Conservation (phyloP, 495 filamentous ascomycete genomes). For the Aspergillus wentii region DNA sequence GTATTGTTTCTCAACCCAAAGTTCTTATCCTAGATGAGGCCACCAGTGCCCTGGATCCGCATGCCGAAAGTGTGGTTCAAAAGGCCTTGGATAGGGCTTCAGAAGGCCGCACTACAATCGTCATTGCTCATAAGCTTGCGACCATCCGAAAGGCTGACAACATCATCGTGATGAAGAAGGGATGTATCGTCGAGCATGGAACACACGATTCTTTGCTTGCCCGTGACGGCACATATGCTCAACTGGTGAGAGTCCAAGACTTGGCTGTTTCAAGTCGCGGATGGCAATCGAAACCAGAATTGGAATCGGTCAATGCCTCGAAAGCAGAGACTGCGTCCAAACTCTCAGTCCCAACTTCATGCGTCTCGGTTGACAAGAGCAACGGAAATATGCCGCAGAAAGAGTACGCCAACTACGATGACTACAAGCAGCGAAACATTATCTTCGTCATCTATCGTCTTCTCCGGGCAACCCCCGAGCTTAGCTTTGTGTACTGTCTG, state of each 20-base stretch:
- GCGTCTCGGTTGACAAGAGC: slow-evolving; percentile 1
- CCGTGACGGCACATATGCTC: slow-evolving; percentile 52
- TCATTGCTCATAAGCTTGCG: slow-evolving; percentile 80
- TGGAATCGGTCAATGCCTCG: not conserved
- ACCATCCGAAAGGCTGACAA: slow-evolving; percentile 85
- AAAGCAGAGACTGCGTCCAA: not conserved
- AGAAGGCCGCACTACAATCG: slow-evolving; percentile 75
- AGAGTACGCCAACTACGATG: slow-evolving; percentile 1
- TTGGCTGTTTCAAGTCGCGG: slow-evolving; percentile 40
- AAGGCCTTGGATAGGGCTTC: slow-evolving; percentile 73
- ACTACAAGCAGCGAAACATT: slow-evolving; percentile 1
- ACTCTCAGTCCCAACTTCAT: slow-evolving; percentile 1
- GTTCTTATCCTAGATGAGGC: slow-evolving; percentile 87
- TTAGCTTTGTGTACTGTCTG: not conserved
- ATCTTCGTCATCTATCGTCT: slow-evolving; percentile 1
- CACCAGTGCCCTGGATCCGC: slow-evolving; percentile 79
- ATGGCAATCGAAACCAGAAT: slow-evolving; percentile 10
- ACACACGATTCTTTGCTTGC: slow-evolving; percentile 45
- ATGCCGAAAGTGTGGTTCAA: slow-evolving; percentile 81
- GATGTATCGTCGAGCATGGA: slow-evolving; percentile 75
- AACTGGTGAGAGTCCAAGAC: slow-evolving; percentile 62
- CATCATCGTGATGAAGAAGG: slow-evolving; percentile 80
- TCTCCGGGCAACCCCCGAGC: slow-evolving; percentile 1
- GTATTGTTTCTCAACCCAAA: slow-evolving; percentile 79
- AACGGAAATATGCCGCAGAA: too few species aligned